Evolutionary conservation across 345 rosid species (phyloP), one percentile per base, ranked within the genome.

Genomic region (Ceriops zippeliana): DNA sequence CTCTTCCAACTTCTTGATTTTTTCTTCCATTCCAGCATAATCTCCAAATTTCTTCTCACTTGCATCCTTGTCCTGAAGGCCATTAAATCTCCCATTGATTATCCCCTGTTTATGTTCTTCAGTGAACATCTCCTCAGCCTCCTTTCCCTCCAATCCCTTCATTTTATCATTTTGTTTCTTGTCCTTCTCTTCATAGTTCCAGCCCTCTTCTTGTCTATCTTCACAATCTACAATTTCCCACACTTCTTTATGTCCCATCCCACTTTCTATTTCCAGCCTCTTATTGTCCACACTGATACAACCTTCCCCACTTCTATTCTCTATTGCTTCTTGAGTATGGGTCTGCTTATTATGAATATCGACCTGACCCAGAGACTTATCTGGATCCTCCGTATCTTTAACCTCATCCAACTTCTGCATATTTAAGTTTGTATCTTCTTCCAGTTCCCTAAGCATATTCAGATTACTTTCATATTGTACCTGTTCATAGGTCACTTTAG

Each of bases 381-480:
- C 60, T 24, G 7, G 27, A 47, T 66, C 64, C 68, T 66, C 49
- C 75, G 59, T 31, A 67, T 51, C 28, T 22, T 65, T 52, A 32
- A 56, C 49, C 28, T 74, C 78, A 51, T 67, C 60, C 73, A 66
- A 27, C 51, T 68, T 81, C 21, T 66, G 78, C 63, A 62, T 65
- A 67, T 70, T 83, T 60, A 66, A 52, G 28, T 76, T 52, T 53
- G 27, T 21, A 28, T 42, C 75, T 69, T 78, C 86, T 53, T 72
- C 73, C 31, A 77, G 80, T 65, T 73, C 75, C 28, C 66, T 66
- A 59, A 73, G 70, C 77, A 68, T 80, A 76, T 83, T 71, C 76
- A 56, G 69, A 27, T 72, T 81, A 56, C 66, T 78, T 68, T 73
- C 66, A 63, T 27, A 63, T 27, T 70, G 62, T 66, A 78, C 80